Conservation (phyloP, 208 protist genomes). For the Trypanosoma mega region DNA sequence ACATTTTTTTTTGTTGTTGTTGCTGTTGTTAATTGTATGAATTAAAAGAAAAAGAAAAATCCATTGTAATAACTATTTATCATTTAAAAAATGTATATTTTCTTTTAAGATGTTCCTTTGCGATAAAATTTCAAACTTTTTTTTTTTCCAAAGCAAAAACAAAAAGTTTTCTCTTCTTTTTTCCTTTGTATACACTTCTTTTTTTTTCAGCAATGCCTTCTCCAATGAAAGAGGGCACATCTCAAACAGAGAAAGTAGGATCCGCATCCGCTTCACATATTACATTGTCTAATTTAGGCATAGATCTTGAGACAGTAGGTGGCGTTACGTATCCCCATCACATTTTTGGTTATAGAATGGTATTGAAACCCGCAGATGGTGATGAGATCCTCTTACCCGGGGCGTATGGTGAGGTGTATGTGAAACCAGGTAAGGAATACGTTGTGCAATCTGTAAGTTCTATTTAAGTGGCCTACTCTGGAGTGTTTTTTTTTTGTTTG, state of each 20-base stretch:
- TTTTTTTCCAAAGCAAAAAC: not conserved
- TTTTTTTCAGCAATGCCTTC: too few species aligned
- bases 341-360: constrained; percentile 49
- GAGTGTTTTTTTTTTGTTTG: not conserved
- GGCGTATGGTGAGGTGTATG: constrained; percentile 49
- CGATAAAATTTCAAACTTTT: not conserved
- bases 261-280: constrained; percentile 9
- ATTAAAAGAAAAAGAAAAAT: constrained; percentile 1
- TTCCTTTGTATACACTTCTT: not conserved
- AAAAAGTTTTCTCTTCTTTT: constrained; percentile 4
- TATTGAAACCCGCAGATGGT: constrained; percentile 31
- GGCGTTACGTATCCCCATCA: constrained; percentile 66
- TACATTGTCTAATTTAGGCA: constrained; percentile 29
- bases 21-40: not conserved
- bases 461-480: not conserved
- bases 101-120: constrained; percentile 1
- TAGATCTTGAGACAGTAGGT: constrained; percentile 39
- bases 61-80: not conserved
- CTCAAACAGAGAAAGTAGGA: too few species aligned
- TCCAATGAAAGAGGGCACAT: too few species aligned
- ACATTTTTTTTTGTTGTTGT: not conserved
- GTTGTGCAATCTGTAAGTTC: constrained; percentile 11
- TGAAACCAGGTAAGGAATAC: constrained; percentile 24
- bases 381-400: constrained; percentile 49
- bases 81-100: not conserved